Evolutionary conservation across 805 yeast genomes (phyloP), one percentile per base, ranked within the genome.

Genomic region (Maudiozyma saulgeensis): DNA sequence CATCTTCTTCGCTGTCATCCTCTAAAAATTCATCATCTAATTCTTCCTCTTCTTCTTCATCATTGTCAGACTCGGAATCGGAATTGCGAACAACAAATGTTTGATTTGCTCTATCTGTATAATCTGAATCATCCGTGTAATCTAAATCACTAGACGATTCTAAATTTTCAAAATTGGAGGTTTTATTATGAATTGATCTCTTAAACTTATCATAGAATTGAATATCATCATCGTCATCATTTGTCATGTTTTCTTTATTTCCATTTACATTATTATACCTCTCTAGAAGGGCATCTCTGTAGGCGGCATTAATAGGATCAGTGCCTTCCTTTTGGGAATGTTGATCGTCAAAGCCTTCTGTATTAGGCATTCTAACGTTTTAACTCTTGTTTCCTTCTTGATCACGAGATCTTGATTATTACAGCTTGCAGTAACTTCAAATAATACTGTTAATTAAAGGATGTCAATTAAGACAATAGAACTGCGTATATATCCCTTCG

Each of bases 1-100:
- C 15, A 13, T 44, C 39, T 2, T 49, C 25, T n/a, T 49, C 52
- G 15, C 25, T 31, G 12, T 52, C 52, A n/a, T 56, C 53, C 18
- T 48, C 51, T 12, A 55, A 55, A 32, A 49, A 55, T 45, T 58
- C 58, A 8, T 59, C 49, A 18, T 60, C 49, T 12, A 28, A 48
- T 15, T 54, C 57, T 44, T 55, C 55, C 7, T 52, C 49, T 52
- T 55, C 53, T 23, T 52, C 52, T 38, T 45, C 54, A 15, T 52
- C 51, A 34, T 44, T 54, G 18, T 52, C 21, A 7, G 25, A 38
- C 15, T 16, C n/a, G 1, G 26, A 23, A 16, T 43, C 45, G 6
- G 19, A 21, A 37, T 47, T 34, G 35, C n/a, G 19, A 11, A 37
- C 16, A 23, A 43, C 19, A 39, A 49, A 49, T 18, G 49, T 49